Conservation (phyloP, 2,329 filamentous ascomycete species). For the Amesomyces nigricolor region DNA sequence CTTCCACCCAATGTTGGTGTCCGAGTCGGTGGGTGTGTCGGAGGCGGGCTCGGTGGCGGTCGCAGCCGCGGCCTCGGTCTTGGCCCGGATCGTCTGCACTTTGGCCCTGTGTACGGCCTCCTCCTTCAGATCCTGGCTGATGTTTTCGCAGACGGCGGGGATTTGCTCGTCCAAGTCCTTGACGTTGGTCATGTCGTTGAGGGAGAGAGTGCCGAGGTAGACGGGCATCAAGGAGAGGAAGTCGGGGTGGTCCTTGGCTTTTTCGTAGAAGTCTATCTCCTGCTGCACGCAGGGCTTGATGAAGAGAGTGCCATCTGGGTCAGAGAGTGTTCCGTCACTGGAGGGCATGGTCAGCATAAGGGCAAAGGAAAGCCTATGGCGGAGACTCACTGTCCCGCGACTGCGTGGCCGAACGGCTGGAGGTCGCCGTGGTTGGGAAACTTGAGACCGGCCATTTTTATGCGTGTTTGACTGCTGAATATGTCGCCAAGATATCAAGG, state of each 20-base stretch:
- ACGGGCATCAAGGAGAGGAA: conserved; percentile 78
- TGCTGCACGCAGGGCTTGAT: conserved; percentile 87
- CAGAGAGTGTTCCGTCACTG: conserved; percentile 86
- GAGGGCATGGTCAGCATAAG: conserved; percentile 19
- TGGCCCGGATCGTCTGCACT: neutral
- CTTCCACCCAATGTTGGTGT: conserved; percentile 37
- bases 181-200: conserved; percentile 52
- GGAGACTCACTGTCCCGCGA: conserved; percentile 73
- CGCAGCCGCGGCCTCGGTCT: conserved; percentile 13
- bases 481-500: neutral
- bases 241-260: conserved; percentile 60
- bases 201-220: conserved; percentile 72
- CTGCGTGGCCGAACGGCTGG: conserved; percentile 66
- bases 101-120: conserved; percentile 29
- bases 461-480: neutral
- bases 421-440: conserved; percentile 57
- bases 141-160: conserved; percentile 39
- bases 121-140: conserved; percentile 38
- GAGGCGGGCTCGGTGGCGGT: conserved; percentile 11
- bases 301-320: conserved; percentile 75
- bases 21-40: conserved; percentile 1
- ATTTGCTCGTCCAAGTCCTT: conserved; percentile 46
- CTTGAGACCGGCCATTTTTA: conserved; percentile 27
- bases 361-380: neutral
- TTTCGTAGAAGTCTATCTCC: conserved; percentile 88